Evolutionary conservation across 805 yeast genomes (phyloP).

Genomic region (Huiozyma sinensis): DNA sequence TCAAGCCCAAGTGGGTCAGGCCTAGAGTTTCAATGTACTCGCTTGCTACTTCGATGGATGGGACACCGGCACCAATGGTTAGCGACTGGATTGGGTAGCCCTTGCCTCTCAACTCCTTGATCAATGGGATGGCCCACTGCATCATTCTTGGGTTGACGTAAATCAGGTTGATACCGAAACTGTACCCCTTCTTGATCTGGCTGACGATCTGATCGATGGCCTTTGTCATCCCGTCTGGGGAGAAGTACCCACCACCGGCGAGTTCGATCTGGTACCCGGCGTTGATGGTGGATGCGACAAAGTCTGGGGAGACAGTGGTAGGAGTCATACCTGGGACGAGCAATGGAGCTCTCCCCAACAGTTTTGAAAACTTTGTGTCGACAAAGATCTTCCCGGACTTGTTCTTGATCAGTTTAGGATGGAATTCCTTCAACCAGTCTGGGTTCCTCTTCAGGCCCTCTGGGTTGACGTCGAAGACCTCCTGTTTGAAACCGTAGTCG

Average conservation of each 20-base stretch:
- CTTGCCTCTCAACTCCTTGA: slow-evolving; percentile 73
- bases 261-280: slow-evolving; percentile 96
- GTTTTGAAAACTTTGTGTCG: slow-evolving; percentile 86
- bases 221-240: slow-evolving; percentile 52
- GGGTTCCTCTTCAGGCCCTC: slow-evolving; percentile 67
- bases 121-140: slow-evolving; percentile 97
- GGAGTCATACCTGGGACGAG: slow-evolving; percentile 99
- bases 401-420: slow-evolving; percentile 77
- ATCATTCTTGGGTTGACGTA: slow-evolving; percentile 96
- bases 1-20: slow-evolving; percentile 85
- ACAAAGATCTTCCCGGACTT: slow-evolving; percentile 66
- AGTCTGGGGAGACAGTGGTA: slow-evolving; percentile 87
- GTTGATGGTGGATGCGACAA: slow-evolving; percentile 86
- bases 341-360: slow-evolving; percentile 89
- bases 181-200: slow-evolving; percentile 70
- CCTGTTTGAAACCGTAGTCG: slow-evolving; percentile 93
- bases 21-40: slow-evolving; percentile 92
- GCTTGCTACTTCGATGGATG: slow-evolving; percentile 91
- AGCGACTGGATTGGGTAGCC: slow-evolving; percentile 95
- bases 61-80: slow-evolving; percentile 99
- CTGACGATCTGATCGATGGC: slow-evolving; percentile 70
- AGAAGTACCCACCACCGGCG: slow-evolving; percentile 98
- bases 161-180: slow-evolving; percentile 84
- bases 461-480: slow-evolving; percentile 64
- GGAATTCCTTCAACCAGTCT: slow-evolving; percentile 83